Base-by-base conservation (phyloP, 768 basidiomycete genomes). In the Pleurotus giganteus region DNA sequence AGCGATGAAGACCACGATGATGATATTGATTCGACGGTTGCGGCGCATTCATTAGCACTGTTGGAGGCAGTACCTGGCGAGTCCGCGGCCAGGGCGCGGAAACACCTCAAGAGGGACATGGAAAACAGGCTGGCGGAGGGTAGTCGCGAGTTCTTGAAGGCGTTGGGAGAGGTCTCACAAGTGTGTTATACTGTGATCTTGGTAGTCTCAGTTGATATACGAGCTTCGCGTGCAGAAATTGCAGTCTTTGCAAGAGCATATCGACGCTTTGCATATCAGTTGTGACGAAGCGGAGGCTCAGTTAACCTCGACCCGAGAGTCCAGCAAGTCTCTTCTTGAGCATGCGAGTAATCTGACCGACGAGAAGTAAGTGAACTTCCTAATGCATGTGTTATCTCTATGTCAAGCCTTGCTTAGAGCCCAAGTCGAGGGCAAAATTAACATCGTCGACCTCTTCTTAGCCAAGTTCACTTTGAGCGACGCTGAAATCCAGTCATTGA, bases 121-220 rank as follows among this genome's bases (percentile, higher is more conserved):
- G 94, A 98, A 66, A 77, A 73, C 46, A 89, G 85, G 66, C 76
- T 98, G 42, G 84, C 88, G 0, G 83, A 89, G 51, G 91, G 91
- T 4, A 94, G 93, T 60, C 78, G 80, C 43, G 82, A 83, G 59
- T 97, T 99, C 67, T 67, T 98, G 53, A 79, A 81, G 24, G 93
- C 90, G 0, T 88, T 98, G 58, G 85, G 85, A 19, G 86, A 94
- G 60, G 93, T 98, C 31, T 91, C 98, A 73, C 79, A 91, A 72
- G 96, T 96, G 67, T 60, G 91, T 81, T 21, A 11, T n/a, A 24
- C 34, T 15, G 23, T 36, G 11, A 41, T 17, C 23, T 41, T 21
- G 32, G 47, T 26, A 19, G 27, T 15, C 36, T 43, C 45, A 57
- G 17, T 51, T 34, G 39, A 36, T 55, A 39, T 52, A 39, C 47